These are phyloP conservation scores for Suhomyces pyralidae DNA, from an alignment of 805 yeast genomes.

Conservation along the genomic window DNA sequence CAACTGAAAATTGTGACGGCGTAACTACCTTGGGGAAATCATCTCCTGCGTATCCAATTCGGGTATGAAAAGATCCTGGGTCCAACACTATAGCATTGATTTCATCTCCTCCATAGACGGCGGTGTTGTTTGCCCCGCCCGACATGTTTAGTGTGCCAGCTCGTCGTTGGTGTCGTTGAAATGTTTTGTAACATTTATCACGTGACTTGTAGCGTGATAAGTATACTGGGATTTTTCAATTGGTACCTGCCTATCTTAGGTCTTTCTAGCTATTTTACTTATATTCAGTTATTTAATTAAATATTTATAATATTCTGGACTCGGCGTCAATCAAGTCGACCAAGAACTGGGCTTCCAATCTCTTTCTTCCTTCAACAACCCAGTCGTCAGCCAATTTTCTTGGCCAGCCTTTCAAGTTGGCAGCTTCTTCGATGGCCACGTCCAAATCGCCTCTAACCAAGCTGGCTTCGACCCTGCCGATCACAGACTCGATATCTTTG, in stretches of 20 bases:
- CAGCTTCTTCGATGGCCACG: conserved; percentile 89
- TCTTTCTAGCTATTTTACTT: not conserved
- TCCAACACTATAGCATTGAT: conserved; percentile 88
- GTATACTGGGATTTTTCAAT: too few relatives aligned
- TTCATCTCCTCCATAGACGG: conserved; percentile 59
- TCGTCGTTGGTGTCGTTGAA: not conserved
- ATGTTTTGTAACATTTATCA: not conserved
- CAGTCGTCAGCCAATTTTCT: conserved; percentile 88
- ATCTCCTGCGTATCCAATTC: conserved; percentile 90
- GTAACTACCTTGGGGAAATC: conserved; percentile 75
- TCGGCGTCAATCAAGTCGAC: conserved; percentile 67
- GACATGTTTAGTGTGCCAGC: conserved; percentile 16
- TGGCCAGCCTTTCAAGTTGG: conserved; percentile 88
- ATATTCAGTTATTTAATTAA: not conserved
- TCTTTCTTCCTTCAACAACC: conserved; percentile 85
- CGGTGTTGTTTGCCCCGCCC: conserved; percentile 15
- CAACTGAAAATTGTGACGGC: conserved; percentile 68
- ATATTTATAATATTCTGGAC: conserved; percentile 38
- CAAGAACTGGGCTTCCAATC: conserved; percentile 83
- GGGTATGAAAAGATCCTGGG: conserved; percentile 81
- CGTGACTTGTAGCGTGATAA: not conserved
- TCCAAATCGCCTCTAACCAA: conserved; percentile 74
- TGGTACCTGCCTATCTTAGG: too few relatives aligned
- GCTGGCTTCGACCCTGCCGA: conserved; percentile 79
- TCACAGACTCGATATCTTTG: conserved; percentile 81